Base-by-base conservation (phyloP, 2,329 filamentous ascomycete genomes). In the Cladophialophora yegresii region DNA sequence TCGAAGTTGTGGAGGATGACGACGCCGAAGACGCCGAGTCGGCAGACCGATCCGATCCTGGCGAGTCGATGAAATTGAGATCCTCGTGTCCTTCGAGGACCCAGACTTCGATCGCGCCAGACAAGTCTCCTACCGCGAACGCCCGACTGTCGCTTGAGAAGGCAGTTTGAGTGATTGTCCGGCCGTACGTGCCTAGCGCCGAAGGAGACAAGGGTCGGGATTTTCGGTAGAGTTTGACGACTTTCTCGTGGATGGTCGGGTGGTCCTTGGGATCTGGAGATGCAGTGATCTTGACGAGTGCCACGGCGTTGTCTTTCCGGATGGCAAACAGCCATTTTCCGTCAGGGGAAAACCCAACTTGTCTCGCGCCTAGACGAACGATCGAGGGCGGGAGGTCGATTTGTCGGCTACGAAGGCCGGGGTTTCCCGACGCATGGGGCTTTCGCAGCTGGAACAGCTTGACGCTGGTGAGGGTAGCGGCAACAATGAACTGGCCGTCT, bases 101-200 rank as follows among this genome's bases (percentile, higher is more conserved):
- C 90, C 93, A 99, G 20, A 89, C 92, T 73, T 98, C 93, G 33
- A 98, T 82, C 76, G 88, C 92, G 50, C 95, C 95, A 50, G 89
- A 88, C 58, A 97, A 78, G 75, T 97, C 93, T 54, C 89, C 88
- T 32, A 88, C 85, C 8, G 89, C 92, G 54, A 98, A 80, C 67
- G 96, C 85, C 69, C 84, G 87, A 74, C 90, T 91, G 74, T 96
- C 89, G 4, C 87, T 81, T 9, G 92, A 93, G 76, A 98, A 97
- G 1, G 88, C 83, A 28, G 89, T 76, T 60, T 91, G 89, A 40
- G 85, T 87, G 69, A 98, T 87, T 51, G 83, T 88, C 74, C 89
- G 85, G 67, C 92, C 86, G 77, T 97, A 98, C 28, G 80, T 79
- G 91, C 65, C 65, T 30, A 71, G 51, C 2, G 61, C 28, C 70